These are phyloP conservation scores for Podospora australis DNA, from an alignment of 495 filamentous ascomycete species.

Conservation along the genomic window DNA sequence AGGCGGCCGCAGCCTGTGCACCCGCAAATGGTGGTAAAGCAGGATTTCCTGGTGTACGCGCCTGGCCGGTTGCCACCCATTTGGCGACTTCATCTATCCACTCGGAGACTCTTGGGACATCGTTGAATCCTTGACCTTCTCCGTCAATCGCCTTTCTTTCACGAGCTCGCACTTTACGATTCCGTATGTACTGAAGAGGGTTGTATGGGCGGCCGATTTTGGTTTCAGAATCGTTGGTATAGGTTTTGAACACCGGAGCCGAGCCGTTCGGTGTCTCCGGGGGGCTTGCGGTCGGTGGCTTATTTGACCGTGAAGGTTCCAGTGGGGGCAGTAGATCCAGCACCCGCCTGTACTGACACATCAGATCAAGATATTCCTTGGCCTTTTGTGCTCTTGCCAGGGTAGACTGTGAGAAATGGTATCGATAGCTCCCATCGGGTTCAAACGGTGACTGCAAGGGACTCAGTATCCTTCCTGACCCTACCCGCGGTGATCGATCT, in stretches of 20 bases:
- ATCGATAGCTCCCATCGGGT: slow-evolving; percentile 37
- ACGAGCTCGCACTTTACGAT: slow-evolving; percentile 69
- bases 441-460: slow-evolving; percentile 42
- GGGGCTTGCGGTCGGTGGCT: slow-evolving; percentile 23
- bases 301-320: slow-evolving; percentile 34
- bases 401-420: slow-evolving; percentile 71
- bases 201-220: slow-evolving; percentile 63
- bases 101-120: slow-evolving; percentile 57
- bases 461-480: slow-evolving; percentile 27
- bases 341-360: slow-evolving; percentile 71
- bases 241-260: slow-evolving; percentile 7
- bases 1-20: slow-evolving; percentile 26
- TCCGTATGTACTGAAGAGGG: slow-evolving; percentile 80
- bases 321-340: slow-evolving; percentile 69
- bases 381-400: slow-evolving; percentile 72
- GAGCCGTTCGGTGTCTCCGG: slow-evolving; percentile 26
- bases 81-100: slow-evolving; percentile 69
- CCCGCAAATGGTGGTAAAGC: slow-evolving; percentile 51
- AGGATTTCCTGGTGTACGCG: slow-evolving; percentile 39
- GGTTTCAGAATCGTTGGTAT: slow-evolving; percentile 12
- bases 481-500: slow-evolving; percentile 34
- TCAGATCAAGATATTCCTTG: slow-evolving; percentile 69
- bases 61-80: slow-evolving; percentile 33
- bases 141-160: slow-evolving; percentile 65
- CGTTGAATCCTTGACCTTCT: slow-evolving; percentile 68